Conservation (phyloP, 73 alveolate genomes). For the Paramecium pentaurelia region DNA sequence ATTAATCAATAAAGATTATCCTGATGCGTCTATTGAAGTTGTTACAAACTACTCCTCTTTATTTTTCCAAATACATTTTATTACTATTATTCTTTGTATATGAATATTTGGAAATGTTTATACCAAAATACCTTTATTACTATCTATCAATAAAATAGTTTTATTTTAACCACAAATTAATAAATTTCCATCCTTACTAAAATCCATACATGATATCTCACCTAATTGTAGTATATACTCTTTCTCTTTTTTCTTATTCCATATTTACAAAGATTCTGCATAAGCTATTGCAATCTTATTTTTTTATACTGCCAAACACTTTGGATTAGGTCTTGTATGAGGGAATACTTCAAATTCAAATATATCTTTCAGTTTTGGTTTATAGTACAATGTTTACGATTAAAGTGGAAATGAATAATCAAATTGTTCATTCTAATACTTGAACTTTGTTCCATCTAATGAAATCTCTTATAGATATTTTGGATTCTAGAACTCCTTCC, state of each 20-base stretch:
- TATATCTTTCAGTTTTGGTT: background rate
- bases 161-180: background rate
- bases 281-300: constrained; percentile 11
- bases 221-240: background rate
- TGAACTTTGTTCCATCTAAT: background rate
- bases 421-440: background rate
- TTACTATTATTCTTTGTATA: background rate
- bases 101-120: background rate
- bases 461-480: constrained; percentile 2
- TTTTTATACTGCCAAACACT: background rate
- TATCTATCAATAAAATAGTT: background rate
- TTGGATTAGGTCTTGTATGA: background rate
- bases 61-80: background rate
- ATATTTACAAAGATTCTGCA: background rate
- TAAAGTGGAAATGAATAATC: background rate
- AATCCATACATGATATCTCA: background rate
- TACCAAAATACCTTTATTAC: background rate
- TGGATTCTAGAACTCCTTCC: constrained; percentile 18
- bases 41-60: background rate
- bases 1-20: background rate
- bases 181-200: background rate
- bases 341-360: background rate
- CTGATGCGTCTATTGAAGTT: background rate
- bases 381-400: background rate
- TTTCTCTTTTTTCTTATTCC: background rate